Evolutionary conservation across 139 green algal species (phyloP).

Genomic region (Monoraphidium neglectum): DNA sequence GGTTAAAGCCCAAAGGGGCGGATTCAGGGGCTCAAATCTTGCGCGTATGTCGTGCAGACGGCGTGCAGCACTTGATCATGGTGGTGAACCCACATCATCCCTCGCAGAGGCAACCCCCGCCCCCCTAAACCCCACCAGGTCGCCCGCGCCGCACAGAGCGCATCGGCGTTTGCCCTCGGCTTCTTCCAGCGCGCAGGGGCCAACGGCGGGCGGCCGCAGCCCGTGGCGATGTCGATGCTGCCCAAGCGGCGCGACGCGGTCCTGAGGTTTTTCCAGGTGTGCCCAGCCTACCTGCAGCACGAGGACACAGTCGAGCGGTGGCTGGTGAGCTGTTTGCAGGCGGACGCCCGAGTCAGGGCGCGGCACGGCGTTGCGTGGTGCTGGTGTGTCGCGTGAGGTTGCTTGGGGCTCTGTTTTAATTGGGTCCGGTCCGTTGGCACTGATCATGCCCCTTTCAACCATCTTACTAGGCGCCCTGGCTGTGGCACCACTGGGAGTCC

Average conservation of each 20-base stretch:
- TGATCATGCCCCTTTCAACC: not conserved
- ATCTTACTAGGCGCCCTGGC: constrained; percentile 29
- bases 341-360: too few species aligned
- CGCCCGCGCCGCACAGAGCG: constrained; percentile 40
- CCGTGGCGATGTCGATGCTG: constrained; percentile 54
- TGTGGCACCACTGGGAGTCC: constrained; percentile 31
- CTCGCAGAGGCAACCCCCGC: too few species aligned
- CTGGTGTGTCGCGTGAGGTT: too few species aligned
- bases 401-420: too few species aligned
- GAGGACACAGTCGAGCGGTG: constrained; percentile 42
- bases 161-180: constrained; percentile 42
- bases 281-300: constrained; percentile 42
- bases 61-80: too few species aligned
- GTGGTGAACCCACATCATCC: too few species aligned
- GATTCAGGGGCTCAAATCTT: too few species aligned
- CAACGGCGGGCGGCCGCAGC: constrained; percentile 16
- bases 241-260: constrained; percentile 51
- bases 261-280: constrained; percentile 60
- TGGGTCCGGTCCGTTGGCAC: too few species aligned
- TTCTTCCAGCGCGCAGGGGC: constrained; percentile 32
- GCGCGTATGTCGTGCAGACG: too few species aligned
- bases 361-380: too few species aligned
- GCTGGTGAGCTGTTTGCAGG: constrained; percentile 57
- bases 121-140: too few species aligned
- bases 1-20: too few species aligned